Percentiles rank a stretch among this genome's conserved stretches.
Conservation (phyloP, 805 yeast genomes). For the Ogataea neopini region DNA sequence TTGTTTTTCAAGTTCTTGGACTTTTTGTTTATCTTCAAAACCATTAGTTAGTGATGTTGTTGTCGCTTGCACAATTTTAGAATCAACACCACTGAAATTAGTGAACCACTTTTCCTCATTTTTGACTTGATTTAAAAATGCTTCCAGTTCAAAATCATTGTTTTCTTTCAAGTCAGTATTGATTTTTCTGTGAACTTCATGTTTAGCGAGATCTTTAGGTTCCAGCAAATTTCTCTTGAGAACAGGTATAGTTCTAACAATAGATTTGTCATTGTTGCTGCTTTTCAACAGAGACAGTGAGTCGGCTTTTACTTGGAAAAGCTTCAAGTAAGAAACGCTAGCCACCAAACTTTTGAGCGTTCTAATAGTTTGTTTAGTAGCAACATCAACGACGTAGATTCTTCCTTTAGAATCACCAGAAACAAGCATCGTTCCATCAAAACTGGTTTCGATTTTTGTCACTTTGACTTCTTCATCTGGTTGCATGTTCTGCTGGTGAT, state of each 20-base stretch:
- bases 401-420: constrained; percentile 78
- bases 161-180: constrained; percentile 10
- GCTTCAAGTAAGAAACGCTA: constrained; percentile 27
- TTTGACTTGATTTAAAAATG: constrained; percentile 50
- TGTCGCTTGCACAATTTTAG: constrained; percentile 30
- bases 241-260: constrained; percentile 53
- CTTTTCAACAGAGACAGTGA: constrained; percentile 17
- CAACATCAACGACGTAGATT: constrained; percentile 66
- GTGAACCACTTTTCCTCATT: constrained; percentile 54
- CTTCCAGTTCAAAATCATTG: constrained; percentile 42
- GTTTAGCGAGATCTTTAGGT: constrained; percentile 40
- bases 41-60: constrained; percentile 2
- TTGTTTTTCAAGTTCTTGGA: constrained; percentile 44
- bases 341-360: constrained; percentile 44
- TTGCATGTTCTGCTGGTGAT: constrained; percentile 39
- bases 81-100: constrained; percentile 41
- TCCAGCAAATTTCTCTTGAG: constrained; percentile 61
- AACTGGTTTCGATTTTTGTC: constrained; percentile 56
- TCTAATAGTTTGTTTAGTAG: constrained; percentile 65
- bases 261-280: constrained; percentile 34
- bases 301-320: constrained; percentile 21
- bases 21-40: constrained; percentile 31
- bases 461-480: constrained; percentile 37
- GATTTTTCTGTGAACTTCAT: constrained; percentile 44
- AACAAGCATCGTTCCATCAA: constrained; percentile 72